Base-by-base conservation (phyloP, 2,329 filamentous ascomycete genomes). In the Colletotrichum sp. region DNA sequence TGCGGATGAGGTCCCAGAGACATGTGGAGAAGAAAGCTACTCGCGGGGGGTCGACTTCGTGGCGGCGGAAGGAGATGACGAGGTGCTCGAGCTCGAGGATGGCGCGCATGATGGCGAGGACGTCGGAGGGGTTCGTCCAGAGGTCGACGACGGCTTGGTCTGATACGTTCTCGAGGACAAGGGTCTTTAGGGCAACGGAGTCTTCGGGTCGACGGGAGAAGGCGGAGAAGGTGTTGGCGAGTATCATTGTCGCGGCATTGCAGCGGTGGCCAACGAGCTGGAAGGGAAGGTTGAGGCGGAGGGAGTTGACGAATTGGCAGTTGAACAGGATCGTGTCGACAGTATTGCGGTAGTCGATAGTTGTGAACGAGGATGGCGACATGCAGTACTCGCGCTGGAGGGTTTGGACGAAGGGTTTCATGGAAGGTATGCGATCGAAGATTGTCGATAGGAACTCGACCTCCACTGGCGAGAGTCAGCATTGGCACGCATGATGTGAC, bases 231-330 rank as follows among this genome's bases (percentile, higher is more conserved):
- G 87, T 89, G 72, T 89, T 90, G 68, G 88, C 89, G 19, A 91
- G 82, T n/a, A 90, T 86, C 78, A 88, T 85, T 12, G 88, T 90
- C 22, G 88, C 85, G 59, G 88, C 86, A 72, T 85, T 85, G 75
- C 85, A 88, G 75, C 87, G 83, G 12, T 83, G 82, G 19, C 86
- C 87, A 13, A 90, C 85, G 11, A 90, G 83, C 78, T 89, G 88
- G 75, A 89, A 90, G 5, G 89, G 89, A 7, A 91, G 85, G 75
- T 87, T 89, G 27, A 91, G 80, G 57, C 88, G 87, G n/a, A 90
- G 79, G 5, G 88, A 83, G 8, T 86, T 83, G 71, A 89, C 81
- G 27, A 86, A 84, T 55, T 87, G 86, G 71, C 87, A 87, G 71
- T 85, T 82, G 77, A 86, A 84, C 1, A 91, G 82, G 34, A 90